Evolutionary conservation across 768 basidiomycete species (phyloP).

Genomic region (Boletus vermiculosoides): DNA sequence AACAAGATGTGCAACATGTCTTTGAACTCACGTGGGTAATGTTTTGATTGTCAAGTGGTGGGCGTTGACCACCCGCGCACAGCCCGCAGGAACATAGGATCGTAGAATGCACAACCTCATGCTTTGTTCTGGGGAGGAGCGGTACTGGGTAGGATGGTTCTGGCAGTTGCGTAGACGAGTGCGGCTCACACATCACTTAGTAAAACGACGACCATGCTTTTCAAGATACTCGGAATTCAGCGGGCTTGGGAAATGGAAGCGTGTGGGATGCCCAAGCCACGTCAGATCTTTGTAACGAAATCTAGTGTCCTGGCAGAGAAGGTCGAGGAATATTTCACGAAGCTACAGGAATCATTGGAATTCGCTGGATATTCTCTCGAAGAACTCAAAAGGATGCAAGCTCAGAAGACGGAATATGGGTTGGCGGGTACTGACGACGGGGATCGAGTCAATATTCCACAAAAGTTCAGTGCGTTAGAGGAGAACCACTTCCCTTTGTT

Average conservation of each 20-base stretch:
- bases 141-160: constrained; percentile 59
- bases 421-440: constrained; percentile 34
- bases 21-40: constrained; percentile 26
- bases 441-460: constrained; percentile 36
- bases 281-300: constrained; percentile 73
- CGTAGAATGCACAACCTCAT: constrained; percentile 57
- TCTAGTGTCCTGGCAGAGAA: constrained; percentile 66
- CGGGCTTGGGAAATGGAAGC: constrained; percentile 43
- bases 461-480: constrained; percentile 50
- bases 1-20: constrained; percentile 26
- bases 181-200: constrained; percentile 31
- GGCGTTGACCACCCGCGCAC: neutral
- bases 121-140: constrained; percentile 67
- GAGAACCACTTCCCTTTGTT: constrained; percentile 71
- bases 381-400: constrained; percentile 36
- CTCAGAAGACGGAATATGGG: constrained; percentile 26
- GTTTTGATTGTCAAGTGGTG: constrained; percentile 14
- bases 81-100: constrained; percentile 53
- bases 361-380: constrained; percentile 36
- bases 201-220: constrained; percentile 76
- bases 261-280: constrained; percentile 42
- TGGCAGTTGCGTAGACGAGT: neutral
- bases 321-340: constrained; percentile 64
- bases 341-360: constrained; percentile 46
- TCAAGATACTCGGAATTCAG: constrained; percentile 72